Evolutionary conservation across 495 filamentous ascomycete genomes (phyloP).

Genomic region (Lichina pygmaea): DNA sequence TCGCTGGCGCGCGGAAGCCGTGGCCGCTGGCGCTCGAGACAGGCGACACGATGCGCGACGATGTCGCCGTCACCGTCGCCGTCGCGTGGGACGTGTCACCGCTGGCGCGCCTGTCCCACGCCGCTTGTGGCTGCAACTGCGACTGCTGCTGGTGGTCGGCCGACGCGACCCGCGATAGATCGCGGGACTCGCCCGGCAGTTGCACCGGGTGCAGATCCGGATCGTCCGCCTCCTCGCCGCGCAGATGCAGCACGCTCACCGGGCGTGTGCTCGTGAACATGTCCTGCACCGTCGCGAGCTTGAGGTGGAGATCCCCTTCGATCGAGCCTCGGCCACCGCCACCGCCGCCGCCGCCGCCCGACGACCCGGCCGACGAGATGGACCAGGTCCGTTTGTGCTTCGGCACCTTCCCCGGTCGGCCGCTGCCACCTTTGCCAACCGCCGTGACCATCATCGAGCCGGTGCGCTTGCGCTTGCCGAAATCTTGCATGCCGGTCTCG

Average conservation of each 20-base stretch:
- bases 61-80: slow-evolving; percentile 13
- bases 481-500: slow-evolving; percentile 69
- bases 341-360: slow-evolving; percentile 6
- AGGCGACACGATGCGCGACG: slow-evolving; percentile 42
- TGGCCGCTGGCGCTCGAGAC: slow-evolving; percentile 21
- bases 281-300: slow-evolving; percentile 61
- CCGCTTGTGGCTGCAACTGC: slow-evolving; percentile 5
- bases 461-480: slow-evolving; percentile 62
- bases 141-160: slow-evolving; percentile 15
- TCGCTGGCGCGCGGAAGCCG: slow-evolving; percentile 8
- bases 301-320: slow-evolving; percentile 75
- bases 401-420: slow-evolving; percentile 41
- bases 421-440: slow-evolving; percentile 17
- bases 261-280: slow-evolving; percentile 88
- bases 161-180: slow-evolving; percentile 26
- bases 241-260: slow-evolving; percentile 60
- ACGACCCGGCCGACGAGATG: slow-evolving; percentile 64
- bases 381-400: slow-evolving; percentile 95
- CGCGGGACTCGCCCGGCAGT: slow-evolving; percentile 37
- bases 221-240: slow-evolving; percentile 64
- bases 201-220: slow-evolving; percentile 66
- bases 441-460: slow-evolving; percentile 25
- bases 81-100: slow-evolving; percentile 11
- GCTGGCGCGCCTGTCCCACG: slow-evolving; percentile 11
- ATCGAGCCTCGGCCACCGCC: slow-evolving; percentile 27